Conservation (phyloP, 208 protist genomes). For the Naegleria fowleri region DNA sequence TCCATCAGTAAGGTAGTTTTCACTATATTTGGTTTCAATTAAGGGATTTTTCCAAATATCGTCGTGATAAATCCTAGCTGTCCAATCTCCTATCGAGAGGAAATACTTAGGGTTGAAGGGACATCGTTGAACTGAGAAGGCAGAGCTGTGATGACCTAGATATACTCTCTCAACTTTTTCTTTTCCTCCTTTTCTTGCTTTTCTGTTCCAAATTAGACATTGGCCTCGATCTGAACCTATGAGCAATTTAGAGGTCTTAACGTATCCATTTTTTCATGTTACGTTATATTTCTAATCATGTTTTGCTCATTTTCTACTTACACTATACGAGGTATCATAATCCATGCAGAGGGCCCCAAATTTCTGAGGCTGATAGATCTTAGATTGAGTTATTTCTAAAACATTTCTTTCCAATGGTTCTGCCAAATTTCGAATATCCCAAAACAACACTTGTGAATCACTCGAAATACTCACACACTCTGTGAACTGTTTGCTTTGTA, state of each 20-base stretch:
- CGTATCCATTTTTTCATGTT: too few species aligned
- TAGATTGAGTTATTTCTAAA: background rate
- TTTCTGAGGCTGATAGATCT: constrained; percentile 53
- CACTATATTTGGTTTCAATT: constrained; percentile 90
- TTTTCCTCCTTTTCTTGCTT: constrained; percentile 11
- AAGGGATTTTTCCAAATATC: constrained; percentile 54
- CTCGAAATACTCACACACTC: constrained; percentile 88
- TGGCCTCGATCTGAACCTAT: background rate
- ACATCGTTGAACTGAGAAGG: constrained; percentile 87
- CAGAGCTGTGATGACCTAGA: constrained; percentile 86
- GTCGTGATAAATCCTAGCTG: constrained; percentile 84
- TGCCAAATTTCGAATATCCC: constrained; percentile 85
- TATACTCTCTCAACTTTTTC: constrained; percentile 55
- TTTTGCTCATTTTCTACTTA: background rate
- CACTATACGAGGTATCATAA: constrained; percentile 75
- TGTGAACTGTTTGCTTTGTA: constrained; percentile 84
- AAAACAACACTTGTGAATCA: constrained; percentile 84
- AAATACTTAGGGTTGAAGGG: constrained; percentile 90
- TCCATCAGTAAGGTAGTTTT: constrained; percentile 82
- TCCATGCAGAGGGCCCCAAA: constrained; percentile 84
- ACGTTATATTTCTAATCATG: too few species aligned
- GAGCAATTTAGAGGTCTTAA: constrained; percentile 1
- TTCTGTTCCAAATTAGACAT: constrained; percentile 1
- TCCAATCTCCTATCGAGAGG: constrained; percentile 91
- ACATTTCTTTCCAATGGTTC: constrained; percentile 61